Evolutionary conservation across 257 asterid species (phyloP).

Genomic region (Paraleonurus japonicus): DNA sequence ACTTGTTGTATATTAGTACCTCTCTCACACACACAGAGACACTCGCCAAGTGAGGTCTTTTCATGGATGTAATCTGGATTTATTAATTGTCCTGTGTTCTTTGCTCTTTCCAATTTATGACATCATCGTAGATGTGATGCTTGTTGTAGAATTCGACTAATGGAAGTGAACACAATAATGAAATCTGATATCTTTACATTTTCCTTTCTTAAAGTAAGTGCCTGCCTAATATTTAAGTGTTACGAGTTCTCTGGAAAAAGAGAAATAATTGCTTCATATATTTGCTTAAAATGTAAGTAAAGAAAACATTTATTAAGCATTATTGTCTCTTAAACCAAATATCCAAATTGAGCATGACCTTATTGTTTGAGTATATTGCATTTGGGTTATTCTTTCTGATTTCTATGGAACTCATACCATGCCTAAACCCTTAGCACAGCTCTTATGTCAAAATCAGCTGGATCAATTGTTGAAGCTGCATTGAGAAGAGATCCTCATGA

Average conservation of each 20-base stretch:
- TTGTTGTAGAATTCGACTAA: conserved; percentile 7
- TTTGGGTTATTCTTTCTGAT: conserved; percentile 10
- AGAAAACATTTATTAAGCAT: neutral
- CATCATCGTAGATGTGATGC: neutral
- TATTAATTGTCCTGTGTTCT: neutral
- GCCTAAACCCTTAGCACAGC: conserved; percentile 55
- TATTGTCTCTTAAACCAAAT: conserved; percentile 8
- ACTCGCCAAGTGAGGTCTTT: neutral
- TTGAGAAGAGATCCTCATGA: conserved; percentile 96
- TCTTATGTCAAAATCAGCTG: conserved; percentile 97
- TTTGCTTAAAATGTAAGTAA: neutral
- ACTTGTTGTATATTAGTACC: neutral
- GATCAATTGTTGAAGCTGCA: conserved; percentile 96
- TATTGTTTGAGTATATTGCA: conserved; percentile 11
- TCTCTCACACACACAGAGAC: neutral
- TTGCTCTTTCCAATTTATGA: neutral
- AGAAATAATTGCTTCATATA: neutral
- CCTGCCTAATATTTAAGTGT: neutral
- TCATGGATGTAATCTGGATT: conserved; percentile 12
- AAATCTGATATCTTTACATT: neutral
- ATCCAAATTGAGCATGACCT: neutral
- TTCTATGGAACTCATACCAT: conserved; percentile 28
- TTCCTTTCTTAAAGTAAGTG: conserved; percentile 5
- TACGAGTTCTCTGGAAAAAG: neutral
- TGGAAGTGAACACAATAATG: neutral